Evolutionary conservation across 1,284 basidiomycete species (phyloP).

Genomic region (Cutaneotrichosporon cutaneum): DNA sequence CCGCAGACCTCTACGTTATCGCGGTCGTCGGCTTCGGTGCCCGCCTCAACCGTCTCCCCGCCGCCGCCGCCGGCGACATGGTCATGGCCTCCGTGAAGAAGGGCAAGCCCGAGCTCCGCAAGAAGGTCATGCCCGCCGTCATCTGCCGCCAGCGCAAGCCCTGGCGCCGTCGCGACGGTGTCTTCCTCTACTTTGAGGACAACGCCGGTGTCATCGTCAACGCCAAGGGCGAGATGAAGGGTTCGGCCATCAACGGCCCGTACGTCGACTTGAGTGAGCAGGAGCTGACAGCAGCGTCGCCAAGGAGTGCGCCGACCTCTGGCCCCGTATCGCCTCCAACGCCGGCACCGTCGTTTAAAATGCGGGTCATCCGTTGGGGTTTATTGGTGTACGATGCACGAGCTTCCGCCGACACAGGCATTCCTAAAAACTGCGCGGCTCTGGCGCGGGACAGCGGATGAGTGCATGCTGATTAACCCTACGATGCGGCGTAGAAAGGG

Average conservation of each 20-base stretch:
- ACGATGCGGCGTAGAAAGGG: not conserved
- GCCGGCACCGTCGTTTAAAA: conserved; percentile 90
- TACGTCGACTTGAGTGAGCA: conserved; percentile 65
- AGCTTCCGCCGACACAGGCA: conserved; percentile 16
- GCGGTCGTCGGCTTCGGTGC: conserved; percentile 76
- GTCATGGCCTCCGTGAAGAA: conserved; percentile 99
- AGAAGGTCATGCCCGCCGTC: conserved; percentile 99
- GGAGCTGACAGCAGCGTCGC: conserved; percentile 38
- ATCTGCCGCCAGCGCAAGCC: conserved; percentile 98
- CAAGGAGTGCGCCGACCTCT: conserved; percentile 76
- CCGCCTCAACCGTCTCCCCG: conserved; percentile 94
- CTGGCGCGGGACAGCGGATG: not conserved
- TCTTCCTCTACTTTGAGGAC: conserved; percentile 98
- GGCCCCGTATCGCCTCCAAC: conserved; percentile 99
- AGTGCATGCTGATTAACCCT: not conserved
- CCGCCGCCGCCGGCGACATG: conserved; percentile 98
- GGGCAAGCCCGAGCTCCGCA: conserved; percentile 98
- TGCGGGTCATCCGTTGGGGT: conserved; percentile 17
- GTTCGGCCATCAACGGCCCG: conserved; percentile 96
- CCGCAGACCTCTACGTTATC: conserved; percentile 54
- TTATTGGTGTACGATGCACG: conserved; percentile 31
- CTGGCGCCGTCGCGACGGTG: conserved; percentile 96
- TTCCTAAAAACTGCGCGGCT: not conserved
- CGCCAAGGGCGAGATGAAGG: conserved; percentile 99
- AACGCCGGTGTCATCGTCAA: conserved; percentile 97